Evolutionary conservation across 2,329 filamentous ascomycete species (phyloP), one percentile per base, ranked within the genome.

Genomic region (Neoscytalidium dimidiatum): DNA sequence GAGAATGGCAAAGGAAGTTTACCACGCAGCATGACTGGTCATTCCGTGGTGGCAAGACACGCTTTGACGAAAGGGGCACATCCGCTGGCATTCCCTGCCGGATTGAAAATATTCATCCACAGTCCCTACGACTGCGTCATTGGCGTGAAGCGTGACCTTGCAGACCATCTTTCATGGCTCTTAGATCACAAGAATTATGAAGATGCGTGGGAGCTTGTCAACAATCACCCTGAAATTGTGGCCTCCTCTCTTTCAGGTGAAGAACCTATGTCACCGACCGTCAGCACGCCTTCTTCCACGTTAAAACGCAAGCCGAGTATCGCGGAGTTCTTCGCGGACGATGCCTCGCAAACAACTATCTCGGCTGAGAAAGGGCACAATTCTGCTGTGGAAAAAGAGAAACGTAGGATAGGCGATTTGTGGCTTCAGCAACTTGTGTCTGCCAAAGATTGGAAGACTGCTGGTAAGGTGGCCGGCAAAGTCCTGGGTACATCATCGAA

Each of bases 71-170:
- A 64, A n/a, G 74, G 71, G 41, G 73, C 76, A 14, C 82, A 84
- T 68, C 83, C 81, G 52, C 80, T 85, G 68, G 79, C 80, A 19
- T 77, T 80, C 4, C 83, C 84, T 9, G 81, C 84, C 41, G 88
- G 89, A 6, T 82, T 89, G 69, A 91, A 98, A 72, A 91, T 99
- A 17, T 97, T 97, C 74, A 92, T 99, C 44, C 93, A 97, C 72
- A 97, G 93, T 71, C 95, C 95, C 0, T 99, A 96, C 73, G 95
- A 99, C 77, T 98, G 94, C 71, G 90, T 98, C n/a, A 81, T 97
- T 63, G 92, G 92, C 0, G 92, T 95, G 2, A 94, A 94, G 74
- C 85, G 95, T 69, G 94, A 97, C 72, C 83, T 96, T 17, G 83
- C 88, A 3, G 95, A 99, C 77, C 93, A 96, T 72, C 81, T 98